Evolutionary conservation across 208 protist species (phyloP), one percentile per base, ranked within the genome.

Genomic region (Leishmania arabica): DNA sequence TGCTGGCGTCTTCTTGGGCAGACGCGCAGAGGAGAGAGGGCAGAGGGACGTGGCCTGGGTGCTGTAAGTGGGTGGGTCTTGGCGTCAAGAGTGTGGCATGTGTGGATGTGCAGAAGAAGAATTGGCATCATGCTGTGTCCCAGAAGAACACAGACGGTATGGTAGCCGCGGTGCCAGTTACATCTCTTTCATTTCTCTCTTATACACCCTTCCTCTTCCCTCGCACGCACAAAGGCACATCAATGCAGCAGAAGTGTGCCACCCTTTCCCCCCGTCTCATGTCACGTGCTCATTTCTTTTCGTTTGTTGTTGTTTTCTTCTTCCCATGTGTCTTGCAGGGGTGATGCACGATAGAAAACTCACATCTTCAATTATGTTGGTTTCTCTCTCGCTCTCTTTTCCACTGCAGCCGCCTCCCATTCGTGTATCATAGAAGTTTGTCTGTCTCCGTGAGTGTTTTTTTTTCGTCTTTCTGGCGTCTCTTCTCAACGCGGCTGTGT

Each of bases 391-490:
- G 4, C 49, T 60, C n/a, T 60, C 54, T 56, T 9, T 77, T 76
- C n/a, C 72, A 60, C 53, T 34, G 31, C 73, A 56, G 73, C 69
- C 45, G 8, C 47, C 24, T 73, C 45, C 13, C 66, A 49, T 71
- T 45, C 27, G 66, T 34, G 69, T 54, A 53, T 51, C 69, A 73
- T 73, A 73, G 69, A 73, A 51, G 42, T n/a, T 45, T 51, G 24
- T 54, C 42, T 11, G 42, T 53, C 42, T 11, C 40, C 24, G 69
- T 37, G 45, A 54, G 21, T 53, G 45, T 73, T 6, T 47, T n/a
- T 13, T 45, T 19, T 71, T 8, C 15, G 6, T 71, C 19, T 49
- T 19, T 24, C 49, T 56, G 19, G 72, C 34, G n/a, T 76, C 72
- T 42, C 53, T 64, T 47, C 72, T 34, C 27, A 62, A n/a, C 65